Percentiles rank a stretch among this genome's conserved stretches.
phyloP scores from a whole-genome alignment of 1,284 basidiomycete genomes.

The Heterobasidion annosum region DNA sequence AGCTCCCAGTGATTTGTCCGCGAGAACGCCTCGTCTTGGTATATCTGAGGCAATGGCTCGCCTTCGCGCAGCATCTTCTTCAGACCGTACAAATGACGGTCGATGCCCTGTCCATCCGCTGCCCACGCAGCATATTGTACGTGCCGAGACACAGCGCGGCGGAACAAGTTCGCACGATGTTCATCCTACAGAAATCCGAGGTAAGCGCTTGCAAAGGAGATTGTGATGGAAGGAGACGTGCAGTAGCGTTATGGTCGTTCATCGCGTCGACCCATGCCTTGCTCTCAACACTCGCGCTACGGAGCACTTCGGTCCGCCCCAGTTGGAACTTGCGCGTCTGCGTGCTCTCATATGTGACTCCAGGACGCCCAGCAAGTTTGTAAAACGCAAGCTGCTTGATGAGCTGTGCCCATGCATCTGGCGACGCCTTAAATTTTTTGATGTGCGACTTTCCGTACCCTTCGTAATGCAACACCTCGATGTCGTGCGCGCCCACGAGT shows the following conservation, averaged over 20 bases:
- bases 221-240: conserved; percentile 20
- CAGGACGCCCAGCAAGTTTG: conserved; percentile 75
- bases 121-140: conserved; percentile 86
- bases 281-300: conserved; percentile 77
- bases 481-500: conserved; percentile 74
- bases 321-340: conserved; percentile 92
- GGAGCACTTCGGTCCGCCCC: conserved; percentile 93
- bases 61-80: conserved; percentile 76
- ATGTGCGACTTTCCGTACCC: conserved; percentile 88
- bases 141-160: conserved; percentile 75
- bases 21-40: conserved; percentile 68
- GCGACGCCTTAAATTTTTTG: conserved; percentile 85
- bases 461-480: conserved; percentile 84
- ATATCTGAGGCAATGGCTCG: conserved; percentile 74
- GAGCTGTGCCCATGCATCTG: conserved; percentile 93
- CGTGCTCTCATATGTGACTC: conserved; percentile 88
- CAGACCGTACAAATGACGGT: conserved; percentile 91
- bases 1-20: conserved; percentile 86
- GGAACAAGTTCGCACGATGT: conserved; percentile 65
- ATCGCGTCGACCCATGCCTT: conserved; percentile 87
- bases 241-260: conserved; percentile 52
- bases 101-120: conserved; percentile 91
- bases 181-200: conserved; percentile 36
- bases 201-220: background rate
- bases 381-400: conserved; percentile 94